phyloP scores from a whole-genome alignment of 2,329 filamentous ascomycete genomes.

The Harringtonia aguacate region DNA sequence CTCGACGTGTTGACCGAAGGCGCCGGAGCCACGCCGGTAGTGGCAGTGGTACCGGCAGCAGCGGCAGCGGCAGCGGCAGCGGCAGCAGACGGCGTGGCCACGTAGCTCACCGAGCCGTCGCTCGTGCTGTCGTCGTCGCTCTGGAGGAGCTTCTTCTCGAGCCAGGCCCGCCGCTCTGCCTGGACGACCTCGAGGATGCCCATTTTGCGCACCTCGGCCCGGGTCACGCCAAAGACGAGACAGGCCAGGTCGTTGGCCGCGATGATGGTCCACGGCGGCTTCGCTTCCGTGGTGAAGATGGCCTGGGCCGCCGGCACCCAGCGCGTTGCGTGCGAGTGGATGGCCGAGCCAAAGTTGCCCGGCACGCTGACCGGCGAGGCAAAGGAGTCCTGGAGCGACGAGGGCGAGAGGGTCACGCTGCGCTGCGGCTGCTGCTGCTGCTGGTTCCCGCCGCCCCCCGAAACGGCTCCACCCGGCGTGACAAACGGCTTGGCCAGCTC shows the following conservation, averaged over 20 bases:
- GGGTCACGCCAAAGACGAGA: conserved; percentile 97
- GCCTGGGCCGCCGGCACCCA: conserved; percentile 89
- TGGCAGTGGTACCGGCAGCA: conserved; percentile 35
- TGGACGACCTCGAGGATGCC: conserved; percentile 93
- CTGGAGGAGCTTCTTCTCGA: conserved; percentile 71
- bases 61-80: too few relatives aligned
- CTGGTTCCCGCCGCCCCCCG: neutral
- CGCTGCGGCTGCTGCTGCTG: neutral
- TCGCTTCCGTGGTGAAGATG: conserved; percentile 91
- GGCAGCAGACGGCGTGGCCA: too few relatives aligned
- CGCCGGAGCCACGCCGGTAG: conserved; percentile 41
- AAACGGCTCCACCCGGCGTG: conserved; percentile 19
- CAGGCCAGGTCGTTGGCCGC: conserved; percentile 95
- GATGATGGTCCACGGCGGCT: conserved; percentile 88
- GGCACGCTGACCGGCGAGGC: conserved; percentile 30
- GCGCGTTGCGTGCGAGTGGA: conserved; percentile 83
- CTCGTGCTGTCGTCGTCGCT: conserved; percentile 40
- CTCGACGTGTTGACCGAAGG: conserved; percentile 30
- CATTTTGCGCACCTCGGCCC: conserved; percentile 85
- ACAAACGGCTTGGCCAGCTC: conserved; percentile 74
- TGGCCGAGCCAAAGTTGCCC: conserved; percentile 40
- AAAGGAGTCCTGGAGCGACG: conserved; percentile 20
- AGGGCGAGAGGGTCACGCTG: neutral
- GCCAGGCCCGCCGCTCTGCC: conserved; percentile 78
- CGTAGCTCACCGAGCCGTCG: too few relatives aligned